Percentiles rank a stretch among this genome's conserved stretches.
These are phyloP conservation scores for Hypoxylon sp. DNA, from an alignment of 2,329 filamentous ascomycete genomes.

Conservation along the genomic window DNA sequence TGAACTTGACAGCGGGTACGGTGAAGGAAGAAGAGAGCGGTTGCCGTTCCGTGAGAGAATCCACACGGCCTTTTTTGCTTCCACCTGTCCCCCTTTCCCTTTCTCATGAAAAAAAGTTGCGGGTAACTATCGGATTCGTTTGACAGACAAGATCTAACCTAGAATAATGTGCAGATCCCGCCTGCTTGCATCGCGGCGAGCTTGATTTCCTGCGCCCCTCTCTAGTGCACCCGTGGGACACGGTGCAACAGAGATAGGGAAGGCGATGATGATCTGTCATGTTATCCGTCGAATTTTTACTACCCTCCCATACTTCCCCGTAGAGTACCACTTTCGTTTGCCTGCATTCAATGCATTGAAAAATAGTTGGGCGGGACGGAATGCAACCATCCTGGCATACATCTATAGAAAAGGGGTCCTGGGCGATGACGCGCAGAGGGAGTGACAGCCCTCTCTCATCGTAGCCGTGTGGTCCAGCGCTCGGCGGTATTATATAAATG, in stretches of 20 bases:
- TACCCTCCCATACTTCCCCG: slow-evolving; percentile 20
- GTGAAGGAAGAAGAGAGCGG: slow-evolving; percentile 3
- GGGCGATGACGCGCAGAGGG: slow-evolving; percentile 20
- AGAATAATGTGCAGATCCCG: slow-evolving; percentile 49
- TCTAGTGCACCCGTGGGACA: slow-evolving; percentile 33
- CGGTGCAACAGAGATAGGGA: slow-evolving; percentile 35
- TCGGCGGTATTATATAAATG: slow-evolving; percentile 40
- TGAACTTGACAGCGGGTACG: slow-evolving; percentile 15
- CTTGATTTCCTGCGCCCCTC: slow-evolving; percentile 42
- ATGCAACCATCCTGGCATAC: slow-evolving; percentile 43
- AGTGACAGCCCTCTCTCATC: slow-evolving; percentile 18
- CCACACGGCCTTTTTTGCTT: not conserved
- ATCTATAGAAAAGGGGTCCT: slow-evolving; percentile 7
- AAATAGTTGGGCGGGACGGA: slow-evolving; percentile 14
- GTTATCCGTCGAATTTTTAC: slow-evolving; percentile 13
- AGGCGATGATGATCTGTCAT: slow-evolving; percentile 24
- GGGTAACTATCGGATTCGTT: slow-evolving; percentile 18
- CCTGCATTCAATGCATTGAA: slow-evolving; percentile 35
- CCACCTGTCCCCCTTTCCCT: not conserved
- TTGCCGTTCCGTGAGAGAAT: not conserved
- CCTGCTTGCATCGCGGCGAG: slow-evolving; percentile 48
- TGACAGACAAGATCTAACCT: slow-evolving; percentile 49
- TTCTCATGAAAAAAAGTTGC: not conserved
- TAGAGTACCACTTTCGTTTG: slow-evolving; percentile 20
- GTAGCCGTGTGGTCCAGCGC: slow-evolving; percentile 8